phyloP scores from a whole-genome alignment of 2,329 filamentous ascomycete species.

The Botrytis tulipae region DNA sequence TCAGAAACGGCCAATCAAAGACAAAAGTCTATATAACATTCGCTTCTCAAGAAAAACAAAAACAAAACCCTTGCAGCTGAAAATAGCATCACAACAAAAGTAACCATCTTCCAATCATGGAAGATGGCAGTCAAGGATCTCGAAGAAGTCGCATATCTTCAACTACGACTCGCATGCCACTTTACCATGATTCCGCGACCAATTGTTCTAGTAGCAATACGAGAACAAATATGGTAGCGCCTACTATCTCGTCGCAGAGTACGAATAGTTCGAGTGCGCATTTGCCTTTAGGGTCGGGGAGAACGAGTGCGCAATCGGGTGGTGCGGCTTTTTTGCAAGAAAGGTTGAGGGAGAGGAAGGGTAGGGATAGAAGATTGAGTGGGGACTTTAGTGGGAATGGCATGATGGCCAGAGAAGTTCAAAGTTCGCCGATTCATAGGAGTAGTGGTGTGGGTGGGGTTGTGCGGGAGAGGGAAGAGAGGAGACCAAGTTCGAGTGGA shows the following conservation, averaged over 20 bases:
- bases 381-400: constrained; percentile 25
- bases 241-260: constrained; percentile 20
- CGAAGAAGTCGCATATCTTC: constrained; percentile 20
- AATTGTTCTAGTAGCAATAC: constrained; percentile 29
- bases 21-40: background rate
- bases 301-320: constrained; percentile 20
- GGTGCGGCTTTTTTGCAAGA: constrained; percentile 38
- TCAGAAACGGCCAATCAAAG: background rate
- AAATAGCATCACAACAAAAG: background rate
- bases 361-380: constrained; percentile 34
- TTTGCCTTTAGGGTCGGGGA: constrained; percentile 22
- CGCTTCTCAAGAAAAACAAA: background rate
- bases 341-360: constrained; percentile 38
- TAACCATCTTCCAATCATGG: constrained; percentile 17
- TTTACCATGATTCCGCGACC: constrained; percentile 21
- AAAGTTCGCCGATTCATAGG: constrained; percentile 36
- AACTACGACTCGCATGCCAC: constrained; percentile 17
- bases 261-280: constrained; percentile 25
- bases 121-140: constrained; percentile 19
- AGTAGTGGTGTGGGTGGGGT: constrained; percentile 16
- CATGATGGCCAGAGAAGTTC: constrained; percentile 27
- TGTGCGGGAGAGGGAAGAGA: constrained; percentile 28
- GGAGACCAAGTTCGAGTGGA: constrained; percentile 36
- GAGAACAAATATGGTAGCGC: constrained; percentile 30
- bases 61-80: background rate